These are phyloP conservation scores for Massariosphaeria phaeospora DNA, from an alignment of 495 filamentous ascomycete species.

Conservation along the genomic window DNA sequence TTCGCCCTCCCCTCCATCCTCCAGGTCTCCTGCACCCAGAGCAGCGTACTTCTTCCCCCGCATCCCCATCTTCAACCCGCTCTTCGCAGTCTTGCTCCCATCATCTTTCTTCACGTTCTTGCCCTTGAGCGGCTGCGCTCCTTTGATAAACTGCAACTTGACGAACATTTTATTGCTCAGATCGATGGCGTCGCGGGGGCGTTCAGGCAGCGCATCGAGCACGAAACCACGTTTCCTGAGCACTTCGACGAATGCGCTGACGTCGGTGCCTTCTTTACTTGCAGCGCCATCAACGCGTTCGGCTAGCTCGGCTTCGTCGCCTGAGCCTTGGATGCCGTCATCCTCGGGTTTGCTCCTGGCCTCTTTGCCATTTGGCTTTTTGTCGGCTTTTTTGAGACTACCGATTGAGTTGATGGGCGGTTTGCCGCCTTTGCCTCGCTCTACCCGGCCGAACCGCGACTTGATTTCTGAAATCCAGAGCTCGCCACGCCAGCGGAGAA, in stretches of 20 bases:
- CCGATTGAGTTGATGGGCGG: conserved; percentile 46
- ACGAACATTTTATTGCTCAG: conserved; percentile 97
- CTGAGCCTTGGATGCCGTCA: conserved; percentile 36
- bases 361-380: conserved; percentile 48
- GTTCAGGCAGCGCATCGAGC: conserved; percentile 48
- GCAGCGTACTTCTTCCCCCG: conserved; percentile 34
- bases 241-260: conserved; percentile 82
- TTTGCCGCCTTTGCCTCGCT: conserved; percentile 54
- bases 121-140: conserved; percentile 59
- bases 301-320: conserved; percentile 26
- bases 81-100: conserved; percentile 54
- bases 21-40: conserved; percentile 42
- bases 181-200: conserved; percentile 59
- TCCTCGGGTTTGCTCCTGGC: conserved; percentile 37
- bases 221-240: conserved; percentile 73
- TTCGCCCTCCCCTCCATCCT: conserved; percentile 55
- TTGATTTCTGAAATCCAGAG: conserved; percentile 97
- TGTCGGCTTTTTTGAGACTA: conserved; percentile 45
- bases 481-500: conserved; percentile 87
- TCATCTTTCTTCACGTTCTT: conserved; percentile 55
- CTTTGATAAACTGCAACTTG: conserved; percentile 87
- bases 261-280: conserved; percentile 65
- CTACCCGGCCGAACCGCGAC: conserved; percentile 69
- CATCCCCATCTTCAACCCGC: conserved; percentile 30
- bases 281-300: conserved; percentile 48